These are phyloP conservation scores for Termitomyces sp. DNA, from an alignment of 768 basidiomycete genomes.

Conservation along the genomic window DNA sequence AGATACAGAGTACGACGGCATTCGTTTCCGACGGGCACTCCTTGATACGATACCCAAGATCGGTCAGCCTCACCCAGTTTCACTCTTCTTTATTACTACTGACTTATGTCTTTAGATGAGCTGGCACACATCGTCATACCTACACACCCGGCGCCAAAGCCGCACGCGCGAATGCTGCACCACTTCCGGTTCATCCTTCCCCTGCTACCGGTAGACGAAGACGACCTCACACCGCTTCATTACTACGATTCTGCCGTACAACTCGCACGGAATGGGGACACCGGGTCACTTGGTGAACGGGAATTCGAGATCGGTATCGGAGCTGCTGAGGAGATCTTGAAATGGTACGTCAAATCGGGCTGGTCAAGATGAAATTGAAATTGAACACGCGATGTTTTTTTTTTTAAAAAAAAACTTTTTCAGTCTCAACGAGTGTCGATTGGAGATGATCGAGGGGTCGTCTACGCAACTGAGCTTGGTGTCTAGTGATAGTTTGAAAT, in stretches of 20 bases:
- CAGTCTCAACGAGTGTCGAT: constrained; percentile 60
- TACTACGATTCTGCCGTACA: constrained; percentile 79
- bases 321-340: constrained; percentile 59
- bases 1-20: constrained; percentile 59
- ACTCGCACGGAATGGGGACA: constrained; percentile 54
- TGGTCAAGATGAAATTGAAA: neutral
- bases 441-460: constrained; percentile 62
- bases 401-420: neutral
- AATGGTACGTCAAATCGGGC: constrained; percentile 40
- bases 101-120: constrained; percentile 39
- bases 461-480: constrained; percentile 35
- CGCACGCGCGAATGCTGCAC: constrained; percentile 73
- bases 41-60: constrained; percentile 68
- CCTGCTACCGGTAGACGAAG: constrained; percentile 53
- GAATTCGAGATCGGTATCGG: constrained; percentile 65
- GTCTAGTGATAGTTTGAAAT: neutral
- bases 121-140: constrained; percentile 74
- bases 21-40: constrained; percentile 65
- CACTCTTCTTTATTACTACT: constrained; percentile 2
- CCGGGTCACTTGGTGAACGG: constrained; percentile 56
- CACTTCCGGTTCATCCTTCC: constrained; percentile 78
- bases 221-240: constrained; percentile 66
- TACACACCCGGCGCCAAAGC: constrained; percentile 63
- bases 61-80: constrained; percentile 39
- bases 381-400: no score